Percentiles rank a stretch among this genome's conserved stretches.
Evolutionary conservation across 352 stramenopile genomes (phyloP).

Genomic region (Globisporangium carolinianum): DNA sequence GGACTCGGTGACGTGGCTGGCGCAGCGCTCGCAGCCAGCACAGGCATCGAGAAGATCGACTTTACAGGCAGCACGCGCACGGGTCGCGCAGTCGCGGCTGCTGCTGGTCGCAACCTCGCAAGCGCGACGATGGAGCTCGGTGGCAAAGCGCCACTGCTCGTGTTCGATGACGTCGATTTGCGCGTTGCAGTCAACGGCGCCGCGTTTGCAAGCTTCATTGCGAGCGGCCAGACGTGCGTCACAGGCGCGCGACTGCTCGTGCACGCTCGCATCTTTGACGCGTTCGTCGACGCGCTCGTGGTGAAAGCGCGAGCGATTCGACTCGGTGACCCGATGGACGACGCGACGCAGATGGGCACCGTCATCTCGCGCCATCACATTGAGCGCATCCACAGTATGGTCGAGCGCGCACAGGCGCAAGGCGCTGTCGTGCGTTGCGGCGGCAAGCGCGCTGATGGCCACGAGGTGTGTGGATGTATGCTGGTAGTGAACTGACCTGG

Average conservation of each 20-base stretch:
- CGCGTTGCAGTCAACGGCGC: conserved; percentile 52
- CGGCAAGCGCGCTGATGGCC: conserved; percentile 25
- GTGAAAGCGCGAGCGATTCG: conserved; percentile 46
- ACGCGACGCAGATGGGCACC: conserved; percentile 55
- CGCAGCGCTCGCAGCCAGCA: conserved; percentile 23
- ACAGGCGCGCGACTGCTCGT: conserved; percentile 80
- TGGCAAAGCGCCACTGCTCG: conserved; percentile 60
- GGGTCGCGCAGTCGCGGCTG: conserved; percentile 24
- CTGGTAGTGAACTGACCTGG: too few relatives aligned
- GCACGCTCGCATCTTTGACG: conserved; percentile 66
- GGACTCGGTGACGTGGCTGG: conserved; percentile 29
- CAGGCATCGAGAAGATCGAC: conserved; percentile 47
- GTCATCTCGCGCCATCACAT: conserved; percentile 57
- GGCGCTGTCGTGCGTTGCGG: conserved; percentile 75
- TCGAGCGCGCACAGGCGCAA: conserved; percentile 68
- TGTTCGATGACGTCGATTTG: conserved; percentile 60
- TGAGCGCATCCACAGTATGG: conserved; percentile 55
- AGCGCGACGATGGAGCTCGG: conserved; percentile 61
- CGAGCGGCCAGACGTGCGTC: conserved; percentile 75
- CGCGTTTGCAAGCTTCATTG: conserved; percentile 66
- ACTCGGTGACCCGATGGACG: conserved; percentile 43
- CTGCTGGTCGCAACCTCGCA: conserved; percentile 33
- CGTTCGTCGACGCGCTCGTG: conserved; percentile 59
- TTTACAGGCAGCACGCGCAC: conserved; percentile 43
- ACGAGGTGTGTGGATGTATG: too few relatives aligned